A percentile compares a stretch with the other conserved stretches of the same genome.
phyloP scores from a whole-genome alignment of 1,284 basidiomycete genomes.

The Naganishia albida region DNA sequence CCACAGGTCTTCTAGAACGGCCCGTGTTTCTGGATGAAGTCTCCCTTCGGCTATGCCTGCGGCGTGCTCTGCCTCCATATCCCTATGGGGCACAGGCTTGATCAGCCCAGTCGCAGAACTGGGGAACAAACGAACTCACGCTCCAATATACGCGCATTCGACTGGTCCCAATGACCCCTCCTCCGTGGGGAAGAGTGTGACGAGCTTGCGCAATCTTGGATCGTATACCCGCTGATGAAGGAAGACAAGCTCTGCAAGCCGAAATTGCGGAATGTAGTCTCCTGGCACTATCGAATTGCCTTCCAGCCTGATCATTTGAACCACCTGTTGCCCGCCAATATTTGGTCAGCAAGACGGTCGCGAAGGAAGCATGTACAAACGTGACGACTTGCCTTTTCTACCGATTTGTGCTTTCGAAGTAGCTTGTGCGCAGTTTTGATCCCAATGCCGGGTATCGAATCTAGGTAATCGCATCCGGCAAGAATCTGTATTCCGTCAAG shows the following conservation, averaged over 20 bases:
- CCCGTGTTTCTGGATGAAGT: slow-evolving; percentile 71
- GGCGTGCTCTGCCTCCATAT: slow-evolving; percentile 49
- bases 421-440: slow-evolving; percentile 91
- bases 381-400: slow-evolving; percentile 66
- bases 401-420: slow-evolving; percentile 79
- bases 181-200: slow-evolving; percentile 66
- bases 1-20: slow-evolving; percentile 77
- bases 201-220: slow-evolving; percentile 65
- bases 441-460: slow-evolving; percentile 92
- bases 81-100: slow-evolving; percentile 37
- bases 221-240: slow-evolving; percentile 91
- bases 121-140: slow-evolving; percentile 57
- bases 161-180: slow-evolving; percentile 61
- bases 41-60: slow-evolving; percentile 71
- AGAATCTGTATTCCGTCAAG: slow-evolving; percentile 62
- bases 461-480: slow-evolving; percentile 96
- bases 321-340: slow-evolving; percentile 44
- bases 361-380: neutral
- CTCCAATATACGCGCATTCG: slow-evolving; percentile 73
- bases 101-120: slow-evolving; percentile 54
- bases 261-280: slow-evolving; percentile 69
- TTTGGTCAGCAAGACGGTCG: neutral
- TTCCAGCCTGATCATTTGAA: slow-evolving; percentile 77
- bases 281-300: slow-evolving; percentile 80
- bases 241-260: slow-evolving; percentile 87